Evolutionary conservation across 495 filamentous ascomycete genomes (phyloP), one percentile per base, ranked within the genome.

Genomic region (Neurospora sp.): DNA sequence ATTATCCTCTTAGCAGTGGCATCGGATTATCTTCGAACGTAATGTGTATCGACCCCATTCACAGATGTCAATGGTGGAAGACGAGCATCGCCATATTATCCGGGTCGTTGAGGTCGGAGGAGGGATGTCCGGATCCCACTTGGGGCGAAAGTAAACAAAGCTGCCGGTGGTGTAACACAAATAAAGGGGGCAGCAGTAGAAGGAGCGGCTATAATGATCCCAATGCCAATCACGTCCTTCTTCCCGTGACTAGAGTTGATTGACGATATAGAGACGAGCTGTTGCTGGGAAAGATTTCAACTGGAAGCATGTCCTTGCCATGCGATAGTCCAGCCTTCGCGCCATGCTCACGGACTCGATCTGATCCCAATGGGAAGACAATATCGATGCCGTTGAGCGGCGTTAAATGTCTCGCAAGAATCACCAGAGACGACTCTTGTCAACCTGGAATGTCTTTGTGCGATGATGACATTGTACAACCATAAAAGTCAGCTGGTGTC

Each of bases 71-170:
- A 4, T 59, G 12, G 23, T 62, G 54, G 27, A 35, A 62, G 54
- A 31, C 23, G 41, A 27, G 5, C 16, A 54, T 73, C 4, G n/a
- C 70, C 18, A 70, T 66, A 72, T 71, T 72, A 39, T 9, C 18
- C 74, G 73, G 59, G 70, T 48, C 73, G 18, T 66, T 39, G 74
- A 74, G 46, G 48, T 70, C 72, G 77, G 76, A 74, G 70, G 72
- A 69, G 77, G 70, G 72, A 70, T 69, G 39, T 69, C 77, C 74
- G 76, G 1, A 42, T 70, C 71, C 71, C 39, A 37, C 1, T 16
- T 8, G 31, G 70, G 76, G 54, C 62, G 4, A 41, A 20, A 54
- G 76, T 75, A 72, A 77, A 75, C 70, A 77, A 69, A 23, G 31
- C 37, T 39, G 46, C 44, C 12, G 39, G 48, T 46, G n/a, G 5